Base-by-base conservation (phyloP, 75 land plant genomes). In the Pinus albicaulis region DNA sequence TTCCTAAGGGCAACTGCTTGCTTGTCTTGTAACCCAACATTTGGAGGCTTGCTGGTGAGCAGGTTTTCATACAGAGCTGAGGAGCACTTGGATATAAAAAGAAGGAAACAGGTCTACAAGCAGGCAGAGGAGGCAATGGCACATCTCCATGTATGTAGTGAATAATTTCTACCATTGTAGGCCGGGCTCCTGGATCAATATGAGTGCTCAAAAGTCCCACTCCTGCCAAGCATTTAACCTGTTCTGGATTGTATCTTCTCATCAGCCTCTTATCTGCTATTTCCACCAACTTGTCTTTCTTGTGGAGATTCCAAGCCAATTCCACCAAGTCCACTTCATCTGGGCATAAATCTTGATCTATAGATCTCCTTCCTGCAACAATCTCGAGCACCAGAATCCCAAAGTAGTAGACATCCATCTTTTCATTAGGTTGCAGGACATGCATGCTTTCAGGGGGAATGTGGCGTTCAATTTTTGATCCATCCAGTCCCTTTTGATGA, bases 131-230 rank as follows among this genome's bases (percentile, higher is more conserved):
- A 34, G 86, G 86, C 5, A 87, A 36, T 13, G 78, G 76, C 34
- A 59, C 71, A 20, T 80, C 86, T n/a, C 81, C 78, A 41, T 63
- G 58, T 65, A 89, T 34, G 56, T 79, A 80, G 61, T 81, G 71
- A 31, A 76, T 78, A 3, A 82, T 86, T 36, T 80, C 77, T 12
- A 78, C 71, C 89, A 89, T 89, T 13, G 80, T 52, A 12, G 90
- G 90, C 65, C 90, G 56, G 20, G 77, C 60, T 31, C 62, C 55
- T 44, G 82, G 80, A 56, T 89, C 89, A 62, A 75, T 82, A 10
- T 77, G 70, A 16, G 89, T 88, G 72, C 89, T 82, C 14, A 86
- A 74, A 57, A 89, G 64, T 23, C 89, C 89, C 19, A 89, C 62
- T 16, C 72, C 76, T 26, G 83, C 34, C 38, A 86, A 64, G 22